Evolutionary conservation across 768 basidiomycete genomes (phyloP), one percentile per base, ranked within the genome.

Genomic region (Suillus sp.): DNA sequence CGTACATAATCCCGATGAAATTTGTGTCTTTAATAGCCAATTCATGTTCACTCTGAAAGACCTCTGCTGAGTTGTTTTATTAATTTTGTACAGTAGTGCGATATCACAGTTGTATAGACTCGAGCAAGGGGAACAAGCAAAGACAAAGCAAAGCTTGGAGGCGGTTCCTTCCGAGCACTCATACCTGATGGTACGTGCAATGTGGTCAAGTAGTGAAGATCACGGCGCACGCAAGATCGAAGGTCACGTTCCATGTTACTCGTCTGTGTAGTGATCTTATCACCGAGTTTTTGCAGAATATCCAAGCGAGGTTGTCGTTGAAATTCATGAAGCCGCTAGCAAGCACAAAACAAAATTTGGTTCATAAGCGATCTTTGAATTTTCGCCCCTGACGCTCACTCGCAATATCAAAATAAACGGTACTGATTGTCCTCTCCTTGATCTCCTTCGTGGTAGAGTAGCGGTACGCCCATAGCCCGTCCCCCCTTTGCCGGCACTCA

Each of bases 401-500:
- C 4, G 1, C 25, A 20, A 18, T 56, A 18, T 38, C 18, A 27
- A 25, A 25, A 37, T 22, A 22, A 55, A 9, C 22, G 5, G 25
- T 18, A 3, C 4, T 2, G 9, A 38, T 38, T 18, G 4, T 56
- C 63, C 75, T 77, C 59, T 65, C 67, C 13, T 47, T 61, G 4
- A 77, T 68, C 54, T 75, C 74, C 20, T 74, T 65, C 34, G 67
- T 59, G 35, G 74, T 75, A 37, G 74, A 65, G 38, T 77, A 77
- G 55, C 74, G 70, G 59, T 75, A 75, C 38, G 38, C 45, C 75
- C 74, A 77, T 27, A 20, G 10, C 30, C 25, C 20, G 27, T 62
- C 65, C 7, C 64, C 54, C 30, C 66, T 60, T 53, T n/a, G 8
- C 38, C 64, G 30, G 32, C 37, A 60, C 16, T 69, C 37, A 40